Evolutionary conservation across 148 eudicot species (phyloP).

Genomic region (Rhododendron vialii): DNA sequence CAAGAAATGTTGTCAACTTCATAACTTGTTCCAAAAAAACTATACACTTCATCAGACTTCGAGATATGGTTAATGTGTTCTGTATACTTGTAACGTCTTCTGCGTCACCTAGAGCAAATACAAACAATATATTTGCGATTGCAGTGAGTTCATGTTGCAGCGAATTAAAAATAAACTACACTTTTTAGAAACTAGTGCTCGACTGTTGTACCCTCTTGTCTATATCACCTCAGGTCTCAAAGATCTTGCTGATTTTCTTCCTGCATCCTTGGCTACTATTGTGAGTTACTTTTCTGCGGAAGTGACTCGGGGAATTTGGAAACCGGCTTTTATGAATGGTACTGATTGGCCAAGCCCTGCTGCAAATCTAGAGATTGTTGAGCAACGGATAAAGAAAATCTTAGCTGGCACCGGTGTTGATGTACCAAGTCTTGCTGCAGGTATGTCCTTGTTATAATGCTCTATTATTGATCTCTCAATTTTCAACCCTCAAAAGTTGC

Average conservation of each 20-base stretch:
- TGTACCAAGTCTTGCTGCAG: conserved; percentile 76
- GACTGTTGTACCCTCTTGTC: neutral
- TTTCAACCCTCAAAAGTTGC: neutral
- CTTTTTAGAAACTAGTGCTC: neutral
- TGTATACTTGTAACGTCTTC: too few relatives aligned
- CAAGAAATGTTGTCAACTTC: neutral
- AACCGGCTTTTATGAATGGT: conserved; percentile 28
- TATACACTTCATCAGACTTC: neutral
- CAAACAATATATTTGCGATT: too few relatives aligned
- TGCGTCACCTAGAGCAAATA: too few relatives aligned
- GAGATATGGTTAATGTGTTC: neutral
- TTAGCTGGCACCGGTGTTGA: conserved; percentile 86
- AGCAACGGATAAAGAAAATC: conserved; percentile 76
- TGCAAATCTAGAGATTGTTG: conserved; percentile 68
- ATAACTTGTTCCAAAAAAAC: neutral
- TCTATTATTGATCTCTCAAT: neutral
- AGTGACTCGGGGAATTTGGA: conserved; percentile 90
- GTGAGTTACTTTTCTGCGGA: conserved; percentile 89
- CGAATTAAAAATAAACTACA: neutral
- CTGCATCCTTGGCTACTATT: conserved; percentile 83
- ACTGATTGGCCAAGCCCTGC: conserved; percentile 99
- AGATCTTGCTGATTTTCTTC: conserved; percentile 90
- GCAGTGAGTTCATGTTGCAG: neutral
- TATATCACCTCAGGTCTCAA: conserved; percentile 57
- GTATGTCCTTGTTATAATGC: conserved; percentile 23